Conservation (phyloP, 805 yeast genomes). For the Ogataea allantospora region DNA sequence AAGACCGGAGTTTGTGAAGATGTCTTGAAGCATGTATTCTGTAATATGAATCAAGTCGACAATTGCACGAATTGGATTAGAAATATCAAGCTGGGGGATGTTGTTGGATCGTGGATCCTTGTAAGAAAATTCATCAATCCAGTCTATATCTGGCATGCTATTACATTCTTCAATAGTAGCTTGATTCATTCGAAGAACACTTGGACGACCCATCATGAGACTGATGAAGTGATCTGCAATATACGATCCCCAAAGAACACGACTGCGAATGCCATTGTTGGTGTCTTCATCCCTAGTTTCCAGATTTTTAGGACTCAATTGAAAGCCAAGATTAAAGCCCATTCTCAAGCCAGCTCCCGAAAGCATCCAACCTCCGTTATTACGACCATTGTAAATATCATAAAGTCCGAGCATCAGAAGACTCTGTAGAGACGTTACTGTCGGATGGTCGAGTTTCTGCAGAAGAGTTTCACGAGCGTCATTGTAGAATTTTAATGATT, state of each 20-base stretch:
- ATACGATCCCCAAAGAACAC: constrained; percentile 68
- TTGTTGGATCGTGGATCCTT: constrained; percentile 13
- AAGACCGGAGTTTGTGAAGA: constrained; percentile 31
- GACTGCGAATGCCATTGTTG: constrained; percentile 53
- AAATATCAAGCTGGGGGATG: constrained; percentile 7
- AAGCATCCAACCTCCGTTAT: constrained; percentile 61
- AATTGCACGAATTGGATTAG: constrained; percentile 40
- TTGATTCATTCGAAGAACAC: constrained; percentile 51
- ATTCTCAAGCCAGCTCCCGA: constrained; percentile 62
- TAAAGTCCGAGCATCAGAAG: constrained; percentile 57
- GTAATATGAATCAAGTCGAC: constrained; percentile 43
- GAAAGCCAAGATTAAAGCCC: constrained; percentile 66
- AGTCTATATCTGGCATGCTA: constrained; percentile 57
- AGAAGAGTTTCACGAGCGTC: constrained; percentile 45
- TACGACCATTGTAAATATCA: constrained; percentile 59
- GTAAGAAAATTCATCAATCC: constrained; percentile 60
- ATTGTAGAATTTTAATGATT: constrained; percentile 45
- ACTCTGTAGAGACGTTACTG: constrained; percentile 58
- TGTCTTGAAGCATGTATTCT: constrained; percentile 44
- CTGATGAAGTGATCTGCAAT: constrained; percentile 64
- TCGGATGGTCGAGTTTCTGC: constrained; percentile 41
- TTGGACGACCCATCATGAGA: constrained; percentile 57
- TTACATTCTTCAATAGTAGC: constrained; percentile 60
- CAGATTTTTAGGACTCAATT: constrained; percentile 62
- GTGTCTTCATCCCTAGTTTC: constrained; percentile 39